These are phyloP conservation scores for Aureobasidium sp. DNA, from an alignment of 2,329 filamentous ascomycete species.

Conservation along the genomic window DNA sequence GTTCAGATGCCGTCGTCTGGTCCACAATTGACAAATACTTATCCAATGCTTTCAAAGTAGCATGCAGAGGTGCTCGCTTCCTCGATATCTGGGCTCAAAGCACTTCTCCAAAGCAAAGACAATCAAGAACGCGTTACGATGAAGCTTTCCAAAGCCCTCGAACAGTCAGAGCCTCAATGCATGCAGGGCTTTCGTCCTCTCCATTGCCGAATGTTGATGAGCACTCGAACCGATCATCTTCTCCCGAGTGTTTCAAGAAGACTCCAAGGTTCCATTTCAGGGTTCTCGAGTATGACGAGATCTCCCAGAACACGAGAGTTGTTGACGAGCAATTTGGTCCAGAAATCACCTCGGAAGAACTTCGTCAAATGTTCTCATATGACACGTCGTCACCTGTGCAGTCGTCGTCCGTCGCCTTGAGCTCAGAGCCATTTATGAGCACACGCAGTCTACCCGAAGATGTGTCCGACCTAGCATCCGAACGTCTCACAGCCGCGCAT, in stretches of 20 bases:
- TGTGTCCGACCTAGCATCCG: constrained; percentile 60
- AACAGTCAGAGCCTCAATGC: background rate
- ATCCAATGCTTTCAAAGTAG: constrained; percentile 84
- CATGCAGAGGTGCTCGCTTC: constrained; percentile 84
- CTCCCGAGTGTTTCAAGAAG: background rate
- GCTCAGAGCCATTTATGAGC: background rate
- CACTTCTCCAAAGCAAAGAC: background rate
- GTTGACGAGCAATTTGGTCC: background rate
- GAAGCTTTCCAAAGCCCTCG: background rate
- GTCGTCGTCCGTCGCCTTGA: background rate
- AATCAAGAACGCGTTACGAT: background rate
- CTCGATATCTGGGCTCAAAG: constrained; percentile 69
- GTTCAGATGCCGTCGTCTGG: constrained; percentile 50
- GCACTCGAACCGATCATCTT: background rate
- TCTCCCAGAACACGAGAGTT: background rate
- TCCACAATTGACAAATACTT: constrained; percentile 87
- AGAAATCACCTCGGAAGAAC: background rate
- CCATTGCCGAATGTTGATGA: constrained; percentile 30
- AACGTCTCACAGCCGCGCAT: constrained; percentile 69
- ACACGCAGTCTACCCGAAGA: background rate
- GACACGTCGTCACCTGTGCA: background rate
- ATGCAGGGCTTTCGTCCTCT: background rate
- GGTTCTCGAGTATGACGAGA: background rate
- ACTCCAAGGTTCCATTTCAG: background rate
- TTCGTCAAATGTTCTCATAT: background rate